These are phyloP conservation scores for Hygrophoropsis aurantiaca DNA, from an alignment of 768 basidiomycete genomes.

Conservation along the genomic window DNA sequence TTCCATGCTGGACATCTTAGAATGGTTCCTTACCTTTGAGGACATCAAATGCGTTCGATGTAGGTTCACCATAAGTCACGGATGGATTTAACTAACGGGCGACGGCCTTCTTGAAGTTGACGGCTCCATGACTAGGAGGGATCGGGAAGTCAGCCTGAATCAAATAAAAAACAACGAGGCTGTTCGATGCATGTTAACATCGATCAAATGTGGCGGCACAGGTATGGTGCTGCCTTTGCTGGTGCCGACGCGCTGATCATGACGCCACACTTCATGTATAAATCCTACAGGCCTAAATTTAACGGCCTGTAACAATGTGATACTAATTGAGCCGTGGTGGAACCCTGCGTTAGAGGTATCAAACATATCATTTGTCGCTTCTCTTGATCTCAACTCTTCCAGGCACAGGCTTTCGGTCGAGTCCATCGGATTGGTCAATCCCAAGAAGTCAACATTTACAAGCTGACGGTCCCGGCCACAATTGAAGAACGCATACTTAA, in stretches of 20 bases:
- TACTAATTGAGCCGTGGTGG: background rate
- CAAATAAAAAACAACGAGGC: background rate
- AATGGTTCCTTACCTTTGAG: background rate
- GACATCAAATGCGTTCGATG: background rate
- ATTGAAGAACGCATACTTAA: background rate
- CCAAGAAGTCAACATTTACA: background rate
- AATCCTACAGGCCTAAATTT: background rate
- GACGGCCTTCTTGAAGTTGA: too few species aligned
- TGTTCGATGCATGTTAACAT: background rate
- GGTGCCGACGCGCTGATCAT: too few species aligned
- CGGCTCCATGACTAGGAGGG: background rate
- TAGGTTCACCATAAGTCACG: too few species aligned
- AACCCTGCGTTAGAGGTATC: slow-evolving; percentile 1
- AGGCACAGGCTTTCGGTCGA: slow-evolving; percentile 1
- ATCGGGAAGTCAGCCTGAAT: background rate
- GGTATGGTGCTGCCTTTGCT: too few species aligned
- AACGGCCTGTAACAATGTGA: background rate
- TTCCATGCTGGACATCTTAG: background rate
- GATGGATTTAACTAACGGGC: too few species aligned
- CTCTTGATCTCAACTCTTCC: background rate
- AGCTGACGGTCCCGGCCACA: background rate
- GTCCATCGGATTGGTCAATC: slow-evolving; percentile 2
- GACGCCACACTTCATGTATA: too few species aligned
- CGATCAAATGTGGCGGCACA: background rate
- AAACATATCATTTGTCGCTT: background rate